Conservation (phyloP, 495 filamentous ascomycete genomes). For the Gamarada debralockiae region DNA sequence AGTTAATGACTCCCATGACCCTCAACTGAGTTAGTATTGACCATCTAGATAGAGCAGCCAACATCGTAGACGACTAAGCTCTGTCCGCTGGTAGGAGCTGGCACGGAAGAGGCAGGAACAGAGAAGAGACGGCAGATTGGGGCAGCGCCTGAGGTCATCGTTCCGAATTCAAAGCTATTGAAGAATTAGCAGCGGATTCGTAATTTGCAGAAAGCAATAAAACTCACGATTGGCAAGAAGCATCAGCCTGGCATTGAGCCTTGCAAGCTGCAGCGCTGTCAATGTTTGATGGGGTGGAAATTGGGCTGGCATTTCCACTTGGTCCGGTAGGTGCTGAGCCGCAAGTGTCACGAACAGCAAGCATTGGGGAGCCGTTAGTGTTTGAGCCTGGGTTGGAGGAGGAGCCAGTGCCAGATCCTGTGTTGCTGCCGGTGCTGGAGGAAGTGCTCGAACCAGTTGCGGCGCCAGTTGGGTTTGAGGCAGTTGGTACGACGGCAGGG, state of each 20-base stretch:
- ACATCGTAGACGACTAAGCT: slow-evolving; percentile 14
- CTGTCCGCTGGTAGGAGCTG: slow-evolving; percentile 8
- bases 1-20: too few relatives aligned
- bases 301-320: slow-evolving; percentile 4
- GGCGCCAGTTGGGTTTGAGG: slow-evolving; percentile 11
- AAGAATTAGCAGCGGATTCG: background rate
- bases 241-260: slow-evolving; percentile 1
- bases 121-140: slow-evolving; percentile 7
- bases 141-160: background rate
- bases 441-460: too few relatives aligned
- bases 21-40: too few relatives aligned
- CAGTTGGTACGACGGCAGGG: slow-evolving; percentile 9
- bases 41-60: slow-evolving; percentile 9
- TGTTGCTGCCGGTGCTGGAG: too few relatives aligned
- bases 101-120: slow-evolving; percentile 7
- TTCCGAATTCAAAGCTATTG: slow-evolving; percentile 14
- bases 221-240: slow-evolving; percentile 15
- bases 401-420: too few relatives aligned
- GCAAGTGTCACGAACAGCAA: slow-evolving; percentile 7
- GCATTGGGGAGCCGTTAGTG: background rate
- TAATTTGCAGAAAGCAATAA: background rate
- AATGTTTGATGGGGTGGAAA: slow-evolving; percentile 10
- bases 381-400: background rate
- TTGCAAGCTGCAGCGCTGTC: slow-evolving; percentile 1
- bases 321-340: slow-evolving; percentile 7